Base-by-base conservation (phyloP, 768 basidiomycete genomes). In the Leccinum olivaceopallidum region DNA sequence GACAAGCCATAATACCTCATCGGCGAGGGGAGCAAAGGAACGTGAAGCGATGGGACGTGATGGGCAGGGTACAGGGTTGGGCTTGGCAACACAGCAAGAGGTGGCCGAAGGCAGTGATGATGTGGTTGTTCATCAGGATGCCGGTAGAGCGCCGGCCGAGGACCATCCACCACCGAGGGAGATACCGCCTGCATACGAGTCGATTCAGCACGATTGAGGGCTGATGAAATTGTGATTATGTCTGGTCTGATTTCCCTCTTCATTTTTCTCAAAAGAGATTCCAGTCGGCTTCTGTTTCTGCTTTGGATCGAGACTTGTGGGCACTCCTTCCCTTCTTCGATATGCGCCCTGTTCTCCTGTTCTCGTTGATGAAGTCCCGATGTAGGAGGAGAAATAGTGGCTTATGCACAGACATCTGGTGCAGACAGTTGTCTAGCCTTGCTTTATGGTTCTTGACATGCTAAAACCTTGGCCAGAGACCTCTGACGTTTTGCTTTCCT, bases 101-200 rank as follows among this genome's bases (percentile, higher is more conserved):
- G 52, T 18, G 8, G 44, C 58, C 20, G 70, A 70, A 53, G 67
- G 65, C 36, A 63, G 61, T 24, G 59, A 55, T 13, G 69, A 64
- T 18, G 67, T 72, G 0, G 67, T 72, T 10, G 71, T 72, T 2
- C 72, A 73, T 52, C 64, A 65, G 28, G 72, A 73, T 44, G 72
- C 62, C 0, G 72, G 72, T 6, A 47, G 69, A 49, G 72, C 70
- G 0, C 68, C 68, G 5, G 48, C 37, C 57, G 68, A 64, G 7
- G 65, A 67, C 34, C 63, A 56, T 20, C 24, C 20, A 2, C 55
- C 62, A 14, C 71, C 67, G 4, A 67, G 61, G 26, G 72, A 73
- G 58, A 70, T 73, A 20, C 72, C 71, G 0, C 71, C 71, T 12
- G 28, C 71, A 2, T 73, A 73, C 53, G 71, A 73, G 0, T 73